Evolutionary conservation across 768 basidiomycete genomes (phyloP).

Genomic region (Mycena galericulata): DNA sequence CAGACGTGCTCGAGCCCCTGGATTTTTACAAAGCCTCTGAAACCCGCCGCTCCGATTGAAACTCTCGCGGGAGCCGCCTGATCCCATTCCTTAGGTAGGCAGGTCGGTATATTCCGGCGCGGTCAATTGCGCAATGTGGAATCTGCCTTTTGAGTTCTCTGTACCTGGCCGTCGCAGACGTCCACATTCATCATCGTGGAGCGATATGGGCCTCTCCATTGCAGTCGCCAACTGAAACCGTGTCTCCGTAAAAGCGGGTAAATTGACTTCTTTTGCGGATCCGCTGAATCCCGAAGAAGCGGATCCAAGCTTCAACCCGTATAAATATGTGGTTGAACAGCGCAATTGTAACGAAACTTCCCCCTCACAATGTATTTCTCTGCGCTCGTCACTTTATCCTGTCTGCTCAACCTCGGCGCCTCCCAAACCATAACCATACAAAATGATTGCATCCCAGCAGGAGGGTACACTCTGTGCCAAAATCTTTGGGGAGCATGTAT

Average conservation of each 20-base stretch:
- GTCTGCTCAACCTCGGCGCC: slow-evolving; percentile 23
- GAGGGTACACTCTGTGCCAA: slow-evolving; percentile 64
- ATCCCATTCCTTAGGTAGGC: no score
- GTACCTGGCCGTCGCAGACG: no score
- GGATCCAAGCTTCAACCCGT: background rate
- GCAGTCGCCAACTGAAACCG: background rate
- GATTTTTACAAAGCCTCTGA: no score
- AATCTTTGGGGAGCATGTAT: slow-evolving; percentile 66
- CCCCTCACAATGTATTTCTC: slow-evolving; percentile 20
- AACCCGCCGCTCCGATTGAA: no score
- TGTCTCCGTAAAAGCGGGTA: slow-evolving; percentile 10
- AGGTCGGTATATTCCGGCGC: no score
- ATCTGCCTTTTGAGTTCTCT: no score
- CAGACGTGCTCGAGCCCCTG: no score
- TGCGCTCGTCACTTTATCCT: slow-evolving; percentile 3
- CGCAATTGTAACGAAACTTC: background rate
- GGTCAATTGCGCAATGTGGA: no score
- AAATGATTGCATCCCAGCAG: slow-evolving; percentile 58
- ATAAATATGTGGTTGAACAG: slow-evolving; percentile 9
- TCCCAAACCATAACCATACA: slow-evolving; percentile 59
- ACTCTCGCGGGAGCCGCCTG: no score
- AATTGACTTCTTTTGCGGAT: slow-evolving; percentile 18
- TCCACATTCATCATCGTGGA: no score
- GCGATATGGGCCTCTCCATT: background rate
- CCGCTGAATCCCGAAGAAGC: background rate